Evolutionary conservation across 805 yeast species (phyloP), one percentile per base, ranked within the genome.

Genomic region (Candida gorgasii): DNA sequence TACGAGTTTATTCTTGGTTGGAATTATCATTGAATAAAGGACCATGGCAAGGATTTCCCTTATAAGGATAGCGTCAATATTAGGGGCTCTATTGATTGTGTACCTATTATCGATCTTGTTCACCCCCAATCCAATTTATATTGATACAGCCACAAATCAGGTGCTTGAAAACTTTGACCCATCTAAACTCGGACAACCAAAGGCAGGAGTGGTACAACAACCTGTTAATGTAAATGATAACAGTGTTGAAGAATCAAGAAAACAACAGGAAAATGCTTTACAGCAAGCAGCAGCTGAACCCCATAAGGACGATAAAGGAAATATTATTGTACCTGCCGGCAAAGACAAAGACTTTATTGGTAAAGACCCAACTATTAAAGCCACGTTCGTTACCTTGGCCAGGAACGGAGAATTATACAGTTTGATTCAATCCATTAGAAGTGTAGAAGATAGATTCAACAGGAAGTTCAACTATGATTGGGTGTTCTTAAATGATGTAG

Each of bases 401-500:
- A 73, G 89, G 52, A 85, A 87, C 57, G 55, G 65, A 8, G 93
- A 87, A 47, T 62, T 85, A 3, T 76, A 72, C 54, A 64, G 63
- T n/a, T 69, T 87, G 58, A 58, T 82, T 4, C 71, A 73, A 32
- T 73, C 90, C 3, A 78, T 86, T 39, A 73, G 79, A 50, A 73
- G 75, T 46, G 79, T 82, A 33, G 86, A 86, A 55, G 81, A 75
- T 50, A 63, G 90, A 32, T 86, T 84, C 67, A 86, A 86, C 61
- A 30, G 58, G 31, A 67, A 72, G 42, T 82, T 62, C 58, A 75
- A 79, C 48, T 86, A 86, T 55, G 93, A 86, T 59, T 86, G 90
- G 89, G 82, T 85, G 3, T 86, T 86, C 52, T 62, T 86, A 40
- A 87, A 87, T 58, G 89, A 86, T 54, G 77, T 69, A 48, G 78